Conservation (phyloP, 2,329 filamentous ascomycete genomes). For the Neospermospora avenae region DNA sequence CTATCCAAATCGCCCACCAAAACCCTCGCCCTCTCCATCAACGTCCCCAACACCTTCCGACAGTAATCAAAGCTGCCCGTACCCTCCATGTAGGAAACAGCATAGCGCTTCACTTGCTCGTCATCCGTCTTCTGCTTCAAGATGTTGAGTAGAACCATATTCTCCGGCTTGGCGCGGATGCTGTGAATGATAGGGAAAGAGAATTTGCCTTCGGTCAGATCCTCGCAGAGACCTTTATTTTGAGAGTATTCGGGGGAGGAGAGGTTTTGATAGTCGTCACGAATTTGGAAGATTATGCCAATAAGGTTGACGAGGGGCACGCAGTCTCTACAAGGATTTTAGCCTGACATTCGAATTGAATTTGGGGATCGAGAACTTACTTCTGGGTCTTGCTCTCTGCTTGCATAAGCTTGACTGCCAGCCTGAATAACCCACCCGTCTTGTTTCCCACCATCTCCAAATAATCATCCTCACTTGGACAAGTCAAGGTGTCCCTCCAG, state of each 20-base stretch:
- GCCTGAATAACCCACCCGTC: conserved; percentile 80
- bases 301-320: conserved; percentile 81
- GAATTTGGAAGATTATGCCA: conserved; percentile 85
- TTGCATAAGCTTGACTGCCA: conserved; percentile 87
- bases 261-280: conserved; percentile 92
- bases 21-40: conserved; percentile 55
- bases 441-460: conserved; percentile 94
- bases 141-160: conserved; percentile 85
- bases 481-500: conserved; percentile 82
- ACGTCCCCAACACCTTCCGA: conserved; percentile 58
- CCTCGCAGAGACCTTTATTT: conserved; percentile 93
- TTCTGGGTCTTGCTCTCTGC: conserved; percentile 55
- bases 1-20: conserved; percentile 65
- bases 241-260: conserved; percentile 69
- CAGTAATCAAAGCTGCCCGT: conserved; percentile 91
- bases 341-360: not conserved
- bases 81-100: conserved; percentile 84
- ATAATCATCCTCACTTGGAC: conserved; percentile 83
- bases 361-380: conserved; percentile 30
- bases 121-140: conserved; percentile 85
- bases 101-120: conserved; percentile 86
- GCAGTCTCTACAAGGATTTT: conserved; percentile 54
- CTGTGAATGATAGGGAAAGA: conserved; percentile 94
- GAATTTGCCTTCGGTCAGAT: conserved; percentile 96
- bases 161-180: conserved; percentile 71